Base-by-base conservation (phyloP, 352 stramenopile genomes). In the Phytophthora fragariae region DNA sequence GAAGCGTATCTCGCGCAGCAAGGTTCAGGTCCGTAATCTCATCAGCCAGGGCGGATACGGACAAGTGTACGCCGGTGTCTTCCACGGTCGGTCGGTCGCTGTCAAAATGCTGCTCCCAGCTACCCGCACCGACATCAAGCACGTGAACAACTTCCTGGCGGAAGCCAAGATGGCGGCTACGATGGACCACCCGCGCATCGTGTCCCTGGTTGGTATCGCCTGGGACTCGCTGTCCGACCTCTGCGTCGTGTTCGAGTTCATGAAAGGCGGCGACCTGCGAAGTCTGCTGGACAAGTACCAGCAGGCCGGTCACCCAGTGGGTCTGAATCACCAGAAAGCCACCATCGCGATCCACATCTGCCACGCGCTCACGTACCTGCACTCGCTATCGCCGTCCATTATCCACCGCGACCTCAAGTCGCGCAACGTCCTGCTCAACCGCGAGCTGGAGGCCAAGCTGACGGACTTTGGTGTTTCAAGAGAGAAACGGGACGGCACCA, bases 381-480 rank as follows among this genome's bases (percentile, higher is more conserved):
- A 68, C 52, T 68, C 50, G n/a, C 19, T 68, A 21, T 35, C 47
- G 35, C 62, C 62, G 12, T 14, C 52, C 33, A 29, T 68, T 56
- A 56, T 56, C 17, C 62, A 68, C 21, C 62, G 62, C 49, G 62
- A 68, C 37, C 31, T 68, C 9, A 68, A 68, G 27, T 68, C 62
- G 7, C 52, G 62, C 62, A 62, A 68, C 53, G 50, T 68, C 0
- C 37, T 68, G 37, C 52, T 68, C 15, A 62, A 41, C 3, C 52
- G 50, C 6, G 44, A 55, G 0, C 76, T 73, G 49, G 67, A 69
- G n/a, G 80, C 83, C 29, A 90, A 90, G 66, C 58, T 90, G 31
- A 74, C 53, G 4, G 83, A 88, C 62, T 90, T 90, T 73, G 83
- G 83, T 17, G 74, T 87, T 29, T 86, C 78, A 31, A 78, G 82